Evolutionary conservation across 805 yeast genomes (phyloP).

Genomic region (Lipomyces lipofer): DNA sequence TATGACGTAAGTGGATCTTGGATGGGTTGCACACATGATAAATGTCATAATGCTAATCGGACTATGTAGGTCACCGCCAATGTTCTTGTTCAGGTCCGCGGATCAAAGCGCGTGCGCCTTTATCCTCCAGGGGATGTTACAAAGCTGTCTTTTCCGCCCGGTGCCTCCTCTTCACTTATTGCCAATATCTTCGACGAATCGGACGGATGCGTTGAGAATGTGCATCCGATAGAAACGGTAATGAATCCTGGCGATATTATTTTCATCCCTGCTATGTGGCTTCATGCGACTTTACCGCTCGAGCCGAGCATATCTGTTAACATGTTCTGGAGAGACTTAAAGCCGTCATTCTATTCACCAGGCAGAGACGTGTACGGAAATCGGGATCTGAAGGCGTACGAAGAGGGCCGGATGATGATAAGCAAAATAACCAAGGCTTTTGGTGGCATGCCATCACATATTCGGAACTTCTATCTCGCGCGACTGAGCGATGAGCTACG

Average conservation of each 20-base stretch:
- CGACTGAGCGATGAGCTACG: conserved; percentile 38
- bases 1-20: conserved; percentile 39
- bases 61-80: conserved; percentile 37
- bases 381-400: conserved; percentile 41
- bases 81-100: conserved; percentile 41
- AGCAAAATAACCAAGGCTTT: conserved; percentile 34
- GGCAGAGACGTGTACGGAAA: conserved; percentile 44
- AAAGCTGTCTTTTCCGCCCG: conserved; percentile 38
- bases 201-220: conserved; percentile 11
- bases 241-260: conserved; percentile 44
- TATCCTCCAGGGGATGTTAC: conserved; percentile 42
- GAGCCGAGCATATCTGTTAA: conserved; percentile 41
- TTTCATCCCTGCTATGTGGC: conserved; percentile 44
- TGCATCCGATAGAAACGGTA: conserved; percentile 38
- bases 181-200: conserved; percentile 36
- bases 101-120: conserved; percentile 39
- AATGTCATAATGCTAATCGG: background rate
- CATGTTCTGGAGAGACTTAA: conserved; percentile 42
- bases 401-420: conserved; percentile 37
- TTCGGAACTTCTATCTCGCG: conserved; percentile 37
- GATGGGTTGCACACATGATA: no score
- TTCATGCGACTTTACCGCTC: conserved; percentile 42
- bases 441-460: conserved; percentile 35
- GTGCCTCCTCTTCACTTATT: conserved; percentile 41
- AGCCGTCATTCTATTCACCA: conserved; percentile 33